Conservation (phyloP, 2,329 filamentous ascomycete genomes). For the Fusarium sarcochroum region DNA sequence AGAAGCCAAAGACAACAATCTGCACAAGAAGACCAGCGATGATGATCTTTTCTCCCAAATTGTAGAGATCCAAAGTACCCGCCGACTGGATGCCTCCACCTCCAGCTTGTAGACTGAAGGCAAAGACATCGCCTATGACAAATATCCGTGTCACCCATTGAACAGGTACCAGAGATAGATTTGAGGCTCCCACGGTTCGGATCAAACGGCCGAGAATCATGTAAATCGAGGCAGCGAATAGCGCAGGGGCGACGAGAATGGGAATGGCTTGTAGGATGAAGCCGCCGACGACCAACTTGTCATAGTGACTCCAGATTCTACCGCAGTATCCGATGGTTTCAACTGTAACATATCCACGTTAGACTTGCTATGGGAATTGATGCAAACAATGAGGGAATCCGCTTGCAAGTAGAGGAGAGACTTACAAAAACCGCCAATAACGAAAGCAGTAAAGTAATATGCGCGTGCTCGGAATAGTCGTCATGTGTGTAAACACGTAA, state of each 20-base stretch:
- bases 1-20: conserved; percentile 16
- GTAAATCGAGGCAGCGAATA: conserved; percentile 25
- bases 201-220: conserved; percentile 27
- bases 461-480: background rate
- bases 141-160: conserved; percentile 26
- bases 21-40: conserved; percentile 13
- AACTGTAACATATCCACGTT: background rate
- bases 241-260: conserved; percentile 19
- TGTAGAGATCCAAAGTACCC: conserved; percentile 1
- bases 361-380: background rate
- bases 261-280: conserved; percentile 21
- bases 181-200: conserved; percentile 9
- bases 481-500: conserved; percentile 10
- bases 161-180: conserved; percentile 10
- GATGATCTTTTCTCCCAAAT: conserved; percentile 19
- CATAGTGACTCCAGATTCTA: conserved; percentile 26
- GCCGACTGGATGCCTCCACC: conserved; percentile 19
- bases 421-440: conserved; percentile 11
- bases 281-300: background rate
- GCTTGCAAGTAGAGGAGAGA: rapidly evolving
- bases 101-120: conserved; percentile 1
- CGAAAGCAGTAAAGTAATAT: conserved; percentile 16
- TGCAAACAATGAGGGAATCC: no score
- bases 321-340: conserved; percentile 17
- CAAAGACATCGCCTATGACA: conserved; percentile 12